Base-by-base conservation (phyloP, 345 rosid species). In the Moricandia arvensis region DNA sequence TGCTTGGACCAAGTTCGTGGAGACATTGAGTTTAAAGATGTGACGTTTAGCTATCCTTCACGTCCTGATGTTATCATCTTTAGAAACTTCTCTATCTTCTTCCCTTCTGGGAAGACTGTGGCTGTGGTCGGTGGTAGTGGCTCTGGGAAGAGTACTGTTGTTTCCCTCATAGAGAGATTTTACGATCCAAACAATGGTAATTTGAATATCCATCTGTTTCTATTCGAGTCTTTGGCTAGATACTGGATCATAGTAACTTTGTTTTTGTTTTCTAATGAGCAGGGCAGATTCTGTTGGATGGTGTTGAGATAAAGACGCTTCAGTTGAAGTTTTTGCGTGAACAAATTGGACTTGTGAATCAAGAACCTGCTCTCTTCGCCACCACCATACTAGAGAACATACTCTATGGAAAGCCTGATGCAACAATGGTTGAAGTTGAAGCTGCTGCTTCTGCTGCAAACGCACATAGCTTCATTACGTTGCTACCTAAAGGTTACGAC, bases 61-160 rank as follows among this genome's bases (percentile, higher is more conserved):
- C 85, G 99, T 78, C 98, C 99, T 2, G 99, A 95, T 75, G 98
- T 95, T 77, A 74, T 89, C 59, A 88, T 95, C 70, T 93, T 95
- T 76, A 86, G 93, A 53, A 85, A 88, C 77, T 95, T 95, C 70
- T 85, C 93, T 2, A 93, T 93, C 55, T 95, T 87, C 88, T 93
- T 95, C 51, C 94, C 99, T 21, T 96, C 98, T 1, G 99, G 98
- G 73, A 95, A 90, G 77, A 95, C 99, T 0, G 87, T 95, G 33
- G 99, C 99, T 0, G 99, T 93, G 5, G 99, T 95, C 75, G 99
- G 99, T 57, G 98, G 99, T 4, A 95, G 99, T 57, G 99, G 99
- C 16, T 93, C 98, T 26, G 99, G 99, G 66, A 95, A 95, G 83
- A 95, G 99, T 81, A 95, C 99, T 16, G 99, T 95, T 66, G 97